A percentile compares a stretch with the other conserved stretches of the same genome.
Evolutionary conservation across 1,284 basidiomycete genomes (phyloP).

Genomic region (Ceratobasidium sp.): DNA sequence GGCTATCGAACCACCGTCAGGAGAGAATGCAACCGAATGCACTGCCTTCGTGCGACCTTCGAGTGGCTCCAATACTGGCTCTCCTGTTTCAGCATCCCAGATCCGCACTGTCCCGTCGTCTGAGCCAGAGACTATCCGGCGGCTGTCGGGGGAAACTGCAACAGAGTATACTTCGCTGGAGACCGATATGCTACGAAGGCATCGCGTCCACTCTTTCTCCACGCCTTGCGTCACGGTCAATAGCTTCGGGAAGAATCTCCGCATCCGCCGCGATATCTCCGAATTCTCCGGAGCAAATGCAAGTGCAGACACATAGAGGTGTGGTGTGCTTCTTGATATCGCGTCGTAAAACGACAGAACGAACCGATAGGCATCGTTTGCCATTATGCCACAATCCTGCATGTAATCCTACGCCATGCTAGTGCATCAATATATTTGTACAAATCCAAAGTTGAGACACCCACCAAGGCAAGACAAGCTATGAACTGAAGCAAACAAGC

Average conservation of each 20-base stretch:
- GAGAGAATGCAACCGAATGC: conserved; percentile 28
- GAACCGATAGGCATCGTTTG: not conserved
- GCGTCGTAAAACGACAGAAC: conserved; percentile 2
- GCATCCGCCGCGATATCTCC: not conserved
- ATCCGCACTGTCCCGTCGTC: not conserved
- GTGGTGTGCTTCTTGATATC: not conserved
- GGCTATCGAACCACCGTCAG: conserved; percentile 12
- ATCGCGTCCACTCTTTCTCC: too few species aligned
- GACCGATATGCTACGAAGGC: not conserved
- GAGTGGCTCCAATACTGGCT: not conserved
- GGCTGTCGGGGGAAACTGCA: too few species aligned
- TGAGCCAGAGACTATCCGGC: too few species aligned
- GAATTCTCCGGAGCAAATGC: not conserved
- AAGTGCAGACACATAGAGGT: conserved; percentile 9
- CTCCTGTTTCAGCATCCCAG: not conserved
- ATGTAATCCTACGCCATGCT: too few species aligned
- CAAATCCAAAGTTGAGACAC: not conserved
- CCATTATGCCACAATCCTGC: not conserved
- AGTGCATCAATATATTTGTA: too few species aligned
- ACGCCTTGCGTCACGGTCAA: not conserved
- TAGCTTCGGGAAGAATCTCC: not conserved
- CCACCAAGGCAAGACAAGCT: not conserved
- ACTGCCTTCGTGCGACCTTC: conserved; percentile 11
- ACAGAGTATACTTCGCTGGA: not conserved
- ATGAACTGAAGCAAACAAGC: not conserved